Evolutionary conservation across 495 filamentous ascomycete species (phyloP).

Genomic region (Lepraria neglecta): DNA sequence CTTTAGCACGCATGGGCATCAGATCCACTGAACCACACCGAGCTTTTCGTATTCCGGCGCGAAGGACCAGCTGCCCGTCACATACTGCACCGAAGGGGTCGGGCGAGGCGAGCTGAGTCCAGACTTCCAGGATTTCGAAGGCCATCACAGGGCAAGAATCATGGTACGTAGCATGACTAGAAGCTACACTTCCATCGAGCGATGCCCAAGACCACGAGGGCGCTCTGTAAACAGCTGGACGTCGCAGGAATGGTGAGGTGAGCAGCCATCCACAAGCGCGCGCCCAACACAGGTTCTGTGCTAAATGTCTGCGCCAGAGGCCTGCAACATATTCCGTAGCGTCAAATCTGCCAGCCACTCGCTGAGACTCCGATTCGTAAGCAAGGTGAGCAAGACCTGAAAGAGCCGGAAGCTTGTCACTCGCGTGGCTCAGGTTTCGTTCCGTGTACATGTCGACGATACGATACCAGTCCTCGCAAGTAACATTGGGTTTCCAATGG

Average conservation of each 20-base stretch:
- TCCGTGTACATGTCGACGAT: conserved; percentile 24
- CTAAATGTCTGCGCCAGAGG: conserved; percentile 11
- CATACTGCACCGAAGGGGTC: too few species aligned
- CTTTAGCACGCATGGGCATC: too few species aligned
- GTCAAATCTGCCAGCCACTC: conserved; percentile 2
- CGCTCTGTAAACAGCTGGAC: conserved; percentile 17
- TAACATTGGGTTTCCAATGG: too few species aligned
- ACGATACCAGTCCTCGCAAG: conserved; percentile 17
- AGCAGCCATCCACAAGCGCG: background rate
- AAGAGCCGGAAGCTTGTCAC: conserved; percentile 29
- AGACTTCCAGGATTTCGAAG: too few species aligned
- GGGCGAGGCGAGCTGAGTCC: too few species aligned
- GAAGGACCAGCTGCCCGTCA: too few species aligned
- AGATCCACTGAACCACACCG: too few species aligned
- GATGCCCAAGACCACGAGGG: conserved; percentile 30
- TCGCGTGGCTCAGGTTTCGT: conserved; percentile 17
- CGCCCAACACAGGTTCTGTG: conserved; percentile 5
- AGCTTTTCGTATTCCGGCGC: too few species aligned
- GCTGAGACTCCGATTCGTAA: too few species aligned
- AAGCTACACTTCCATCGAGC: conserved; percentile 12
- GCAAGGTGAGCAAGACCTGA: conserved; percentile 25
- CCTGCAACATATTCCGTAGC: conserved; percentile 16
- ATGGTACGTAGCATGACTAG: too few species aligned
- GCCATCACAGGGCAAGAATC: too few species aligned
- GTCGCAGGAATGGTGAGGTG: background rate